These are phyloP conservation scores for Stagonosporopsis tanaceti DNA, from an alignment of 2,329 filamentous ascomycete genomes.

Conservation along the genomic window DNA sequence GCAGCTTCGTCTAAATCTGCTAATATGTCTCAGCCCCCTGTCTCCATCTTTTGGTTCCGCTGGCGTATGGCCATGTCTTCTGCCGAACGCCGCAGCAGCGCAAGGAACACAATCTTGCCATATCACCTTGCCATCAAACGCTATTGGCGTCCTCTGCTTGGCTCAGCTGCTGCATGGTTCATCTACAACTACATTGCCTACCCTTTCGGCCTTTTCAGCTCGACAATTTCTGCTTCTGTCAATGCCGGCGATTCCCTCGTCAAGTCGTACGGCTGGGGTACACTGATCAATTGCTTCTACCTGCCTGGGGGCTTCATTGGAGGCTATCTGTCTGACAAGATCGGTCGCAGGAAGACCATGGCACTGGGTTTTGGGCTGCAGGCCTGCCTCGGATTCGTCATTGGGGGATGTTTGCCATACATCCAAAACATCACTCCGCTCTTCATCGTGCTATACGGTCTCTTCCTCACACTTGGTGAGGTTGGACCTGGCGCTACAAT, in stretches of 20 bases:
- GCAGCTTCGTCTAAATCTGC: neutral
- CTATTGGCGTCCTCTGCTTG: constrained; percentile 61
- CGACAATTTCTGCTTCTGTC: constrained; percentile 54
- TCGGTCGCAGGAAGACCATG: constrained; percentile 37
- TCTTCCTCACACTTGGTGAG: constrained; percentile 39
- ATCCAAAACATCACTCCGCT: constrained; percentile 44
- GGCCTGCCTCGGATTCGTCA: constrained; percentile 35
- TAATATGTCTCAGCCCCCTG: constrained; percentile 45
- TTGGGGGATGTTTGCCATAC: constrained; percentile 33
- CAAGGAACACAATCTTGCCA: constrained; percentile 52
- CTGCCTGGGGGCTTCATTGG: constrained; percentile 39
- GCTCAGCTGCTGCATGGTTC: constrained; percentile 61
- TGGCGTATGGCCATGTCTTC: constrained; percentile 61
- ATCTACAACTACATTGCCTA: constrained; percentile 64
- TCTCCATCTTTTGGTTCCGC: constrained; percentile 63
- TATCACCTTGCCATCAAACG: constrained; percentile 58
- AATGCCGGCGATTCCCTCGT: constrained; percentile 31
- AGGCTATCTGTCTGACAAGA: constrained; percentile 37
- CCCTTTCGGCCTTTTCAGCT: constrained; percentile 64
- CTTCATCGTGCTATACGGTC: constrained; percentile 39
- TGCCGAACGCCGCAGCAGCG: constrained; percentile 57
- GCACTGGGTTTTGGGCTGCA: constrained; percentile 35
- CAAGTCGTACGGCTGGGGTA: constrained; percentile 35
- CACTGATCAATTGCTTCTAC: constrained; percentile 33
- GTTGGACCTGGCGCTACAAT: constrained; percentile 31